Conservation (phyloP, 2,329 filamentous ascomycete genomes). For the Beauveria pseudobassiana region DNA sequence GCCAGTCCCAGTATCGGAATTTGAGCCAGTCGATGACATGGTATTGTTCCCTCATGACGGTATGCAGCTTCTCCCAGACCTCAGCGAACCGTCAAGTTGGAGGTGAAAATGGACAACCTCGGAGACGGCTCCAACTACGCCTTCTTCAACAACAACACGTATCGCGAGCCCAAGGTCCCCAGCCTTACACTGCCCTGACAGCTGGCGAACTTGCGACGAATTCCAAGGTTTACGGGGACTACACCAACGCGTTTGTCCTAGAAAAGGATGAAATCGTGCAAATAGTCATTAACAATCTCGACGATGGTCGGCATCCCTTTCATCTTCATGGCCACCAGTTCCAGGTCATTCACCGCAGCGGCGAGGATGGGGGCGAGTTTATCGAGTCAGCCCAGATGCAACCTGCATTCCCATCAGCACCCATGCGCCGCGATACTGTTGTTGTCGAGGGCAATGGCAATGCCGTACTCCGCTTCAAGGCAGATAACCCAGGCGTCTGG, state of each 20-base stretch:
- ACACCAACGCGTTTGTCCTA: slow-evolving; percentile 61
- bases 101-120: slow-evolving; percentile 55
- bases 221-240: slow-evolving; percentile 55
- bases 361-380: slow-evolving; percentile 50
- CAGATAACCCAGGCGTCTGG: slow-evolving; percentile 63
- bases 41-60: slow-evolving; percentile 62
- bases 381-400: slow-evolving; percentile 36
- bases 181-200: slow-evolving; percentile 70
- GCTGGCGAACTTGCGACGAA: slow-evolving; percentile 53
- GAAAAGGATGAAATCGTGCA: slow-evolving; percentile 60
- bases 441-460: slow-evolving; percentile 59
- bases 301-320: slow-evolving; percentile 65
- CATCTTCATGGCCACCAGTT: slow-evolving; percentile 73
- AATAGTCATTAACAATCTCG: slow-evolving; percentile 69
- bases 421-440: slow-evolving; percentile 62
- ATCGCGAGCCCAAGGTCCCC: slow-evolving; percentile 66
- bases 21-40: slow-evolving; percentile 68
- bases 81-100: slow-evolving; percentile 55
- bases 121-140: slow-evolving; percentile 53
- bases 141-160: slow-evolving; percentile 73
- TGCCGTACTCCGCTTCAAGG: slow-evolving; percentile 59
- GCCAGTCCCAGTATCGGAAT: slow-evolving; percentile 45
- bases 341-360: slow-evolving; percentile 56
- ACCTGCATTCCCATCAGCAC: slow-evolving; percentile 42
- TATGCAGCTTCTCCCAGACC: slow-evolving; percentile 50